These are phyloP conservation scores for Wickerhamomyces pijperi DNA, from an alignment of 805 yeast genomes.

Conservation along the genomic window DNA sequence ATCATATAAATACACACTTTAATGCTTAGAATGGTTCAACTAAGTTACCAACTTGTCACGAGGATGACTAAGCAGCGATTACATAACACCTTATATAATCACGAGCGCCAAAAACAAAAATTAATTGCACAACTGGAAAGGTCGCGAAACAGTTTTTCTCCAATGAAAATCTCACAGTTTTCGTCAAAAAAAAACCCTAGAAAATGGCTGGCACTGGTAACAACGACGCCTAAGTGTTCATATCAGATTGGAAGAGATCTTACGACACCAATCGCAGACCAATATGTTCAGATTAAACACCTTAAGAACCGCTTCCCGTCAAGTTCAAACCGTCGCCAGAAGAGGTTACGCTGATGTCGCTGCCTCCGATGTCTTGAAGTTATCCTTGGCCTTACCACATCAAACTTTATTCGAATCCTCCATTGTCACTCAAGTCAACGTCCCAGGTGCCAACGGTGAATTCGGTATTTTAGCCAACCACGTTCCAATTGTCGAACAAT, in stretches of 20 bases:
- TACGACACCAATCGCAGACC: neutral
- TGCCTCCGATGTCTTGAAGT: constrained; percentile 61
- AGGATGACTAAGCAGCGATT: too few relatives aligned
- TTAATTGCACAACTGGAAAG: too few relatives aligned
- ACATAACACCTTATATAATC: too few relatives aligned
- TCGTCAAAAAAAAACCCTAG: neutral
- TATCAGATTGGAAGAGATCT: neutral
- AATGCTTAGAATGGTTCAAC: too few relatives aligned
- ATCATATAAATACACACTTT: too few relatives aligned
- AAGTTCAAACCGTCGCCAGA: constrained; percentile 43
- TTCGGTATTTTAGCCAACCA: constrained; percentile 96
- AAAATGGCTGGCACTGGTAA: neutral
- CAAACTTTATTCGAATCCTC: constrained; percentile 47
- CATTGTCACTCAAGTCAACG: constrained; percentile 64
- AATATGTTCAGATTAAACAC: constrained; percentile 20
- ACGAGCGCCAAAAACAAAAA: too few relatives aligned
- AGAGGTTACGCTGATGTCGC: constrained; percentile 89
- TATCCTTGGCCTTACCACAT: constrained; percentile 88
- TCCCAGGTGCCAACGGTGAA: constrained; percentile 92
- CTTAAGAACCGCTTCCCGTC: constrained; percentile 19
- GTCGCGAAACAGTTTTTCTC: neutral
- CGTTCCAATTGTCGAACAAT: constrained; percentile 95
- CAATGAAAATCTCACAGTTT: neutral
- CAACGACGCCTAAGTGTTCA: neutral
- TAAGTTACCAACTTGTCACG: too few relatives aligned